phyloP scores from a whole-genome alignment of 108 stramenopile genomes.

The Skeletonema marinoi region DNA sequence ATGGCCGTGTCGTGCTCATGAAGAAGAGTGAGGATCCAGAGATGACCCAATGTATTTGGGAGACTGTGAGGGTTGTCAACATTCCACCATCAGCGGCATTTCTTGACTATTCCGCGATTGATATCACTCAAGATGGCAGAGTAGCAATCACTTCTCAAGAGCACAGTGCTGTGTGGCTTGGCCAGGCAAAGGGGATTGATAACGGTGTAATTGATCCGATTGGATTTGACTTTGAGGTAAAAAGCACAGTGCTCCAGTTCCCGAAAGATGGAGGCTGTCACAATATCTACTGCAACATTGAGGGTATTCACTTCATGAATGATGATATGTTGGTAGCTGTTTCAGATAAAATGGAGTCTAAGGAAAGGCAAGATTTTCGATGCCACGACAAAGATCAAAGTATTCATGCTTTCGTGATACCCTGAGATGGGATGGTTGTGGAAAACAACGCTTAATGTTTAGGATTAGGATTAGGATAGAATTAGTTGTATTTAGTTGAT shows the following conservation, averaged over 20 bases:
- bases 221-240: slow-evolving; percentile 48
- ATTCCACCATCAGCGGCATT: slow-evolving; percentile 64
- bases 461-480: no score
- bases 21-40: slow-evolving; percentile 28
- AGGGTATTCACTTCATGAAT: slow-evolving; percentile 75
- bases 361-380: slow-evolving; percentile 53
- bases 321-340: slow-evolving; percentile 74
- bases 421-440: slow-evolving; percentile 21
- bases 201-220: slow-evolving; percentile 57
- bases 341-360: slow-evolving; percentile 75
- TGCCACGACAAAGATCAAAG: slow-evolving; percentile 80
- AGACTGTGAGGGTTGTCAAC: slow-evolving; percentile 48
- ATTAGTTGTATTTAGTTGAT: no score
- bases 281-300: slow-evolving; percentile 80
- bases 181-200: slow-evolving; percentile 34
- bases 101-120: slow-evolving; percentile 71
- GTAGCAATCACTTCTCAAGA: slow-evolving; percentile 79
- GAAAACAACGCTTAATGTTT: no score
- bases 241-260: slow-evolving; percentile 52
- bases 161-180: slow-evolving; percentile 69
- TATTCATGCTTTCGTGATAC: slow-evolving; percentile 73
- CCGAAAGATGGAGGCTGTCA: slow-evolving; percentile 58
- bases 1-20: slow-evolving; percentile 71
- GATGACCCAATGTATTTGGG: slow-evolving; percentile 51
- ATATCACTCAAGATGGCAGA: slow-evolving; percentile 46